Conservation (phyloP, 2,329 filamentous ascomycete genomes). For the Bipolaris cookei region DNA sequence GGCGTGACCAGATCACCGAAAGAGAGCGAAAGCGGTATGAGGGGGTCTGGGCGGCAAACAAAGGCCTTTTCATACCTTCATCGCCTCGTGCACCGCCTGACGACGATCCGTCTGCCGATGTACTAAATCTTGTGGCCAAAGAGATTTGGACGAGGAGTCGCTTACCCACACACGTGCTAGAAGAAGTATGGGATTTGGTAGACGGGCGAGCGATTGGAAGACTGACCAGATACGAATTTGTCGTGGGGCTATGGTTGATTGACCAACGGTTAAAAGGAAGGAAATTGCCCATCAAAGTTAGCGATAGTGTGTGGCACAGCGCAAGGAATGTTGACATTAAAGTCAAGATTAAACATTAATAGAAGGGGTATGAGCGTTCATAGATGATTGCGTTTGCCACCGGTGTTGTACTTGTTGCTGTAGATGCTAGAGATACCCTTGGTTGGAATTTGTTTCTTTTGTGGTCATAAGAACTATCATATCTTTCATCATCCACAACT, state of each 20-base stretch:
- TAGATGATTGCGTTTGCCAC: conserved; percentile 5
- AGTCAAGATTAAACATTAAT: conserved; percentile 35
- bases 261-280: conserved; percentile 80
- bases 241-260: conserved; percentile 82
- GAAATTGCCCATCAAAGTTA: conserved; percentile 75
- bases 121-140: conserved; percentile 71
- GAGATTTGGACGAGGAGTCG: conserved; percentile 79
- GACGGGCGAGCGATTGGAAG: conserved; percentile 63
- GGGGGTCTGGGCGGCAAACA: conserved; percentile 83
- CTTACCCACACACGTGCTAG: conserved; percentile 70
- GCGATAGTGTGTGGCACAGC: conserved; percentile 78
- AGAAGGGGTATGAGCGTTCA: background rate
- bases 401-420: conserved; percentile 21
- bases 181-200: conserved; percentile 79
- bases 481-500: background rate
- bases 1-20: conserved; percentile 76
- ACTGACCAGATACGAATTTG: conserved; percentile 73
- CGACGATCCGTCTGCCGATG: conserved; percentile 55
- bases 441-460: conserved; percentile 13
- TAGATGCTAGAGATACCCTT: conserved; percentile 39
- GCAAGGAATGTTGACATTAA: conserved; percentile 57
- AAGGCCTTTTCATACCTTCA: conserved; percentile 58
- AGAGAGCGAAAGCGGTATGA: conserved; percentile 81
- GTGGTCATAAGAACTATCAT: background rate
- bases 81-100: conserved; percentile 14